Base-by-base conservation (phyloP, 371 early-diverging fungal genomes). In the Coemansia sp. region DNA sequence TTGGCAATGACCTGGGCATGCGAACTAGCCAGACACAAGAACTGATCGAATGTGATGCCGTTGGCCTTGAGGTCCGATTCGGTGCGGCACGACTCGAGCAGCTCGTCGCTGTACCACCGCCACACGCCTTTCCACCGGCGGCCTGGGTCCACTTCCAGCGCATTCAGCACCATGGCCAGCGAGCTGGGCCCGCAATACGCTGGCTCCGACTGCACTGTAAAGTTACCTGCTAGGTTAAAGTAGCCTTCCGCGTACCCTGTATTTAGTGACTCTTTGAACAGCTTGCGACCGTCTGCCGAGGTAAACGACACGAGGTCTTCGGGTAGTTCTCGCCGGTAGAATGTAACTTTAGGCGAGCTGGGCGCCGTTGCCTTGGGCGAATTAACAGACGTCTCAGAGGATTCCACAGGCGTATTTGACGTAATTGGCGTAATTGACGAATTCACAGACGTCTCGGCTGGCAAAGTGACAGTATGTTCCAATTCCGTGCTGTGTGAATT, bases 41-140 rank as follows among this genome's bases (percentile, higher is more conserved):
- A 92, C 80, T 96, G 92, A 62, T 88, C 86, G 74, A 93, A 93
- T 1, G 94, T 94, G 62, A 94, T 90, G 3, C 96, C 96, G 61
- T 88, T 89, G 51, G 86, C 82, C 58, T 88, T 89, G 79, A 96
- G 86, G 26, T 88, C 87, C 21, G 90, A 90, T 53, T 90, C 83
- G 0, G 90, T 85, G 0, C 88, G 83, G 68, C 93, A 93, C 64
- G 94, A 91, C 40, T 94, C 89, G 13, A 96, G 84, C 65, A 94
- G 83, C 63, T 93, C 93, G 72, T 96, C 96, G 69, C 83, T 84
- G 73, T 88, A 90, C 93, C 92, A 95, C 53, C 96, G 83, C 95
- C 95, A 94, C 9, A 91, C 90, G 4, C 96, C 95, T 80, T 96
- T 94, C 95, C 96, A 94, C 19, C 83, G 82, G 62, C 89, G 83